phyloP scores from a whole-genome alignment of 352 stramenopile genomes.

The Globisporangium perplexum region DNA sequence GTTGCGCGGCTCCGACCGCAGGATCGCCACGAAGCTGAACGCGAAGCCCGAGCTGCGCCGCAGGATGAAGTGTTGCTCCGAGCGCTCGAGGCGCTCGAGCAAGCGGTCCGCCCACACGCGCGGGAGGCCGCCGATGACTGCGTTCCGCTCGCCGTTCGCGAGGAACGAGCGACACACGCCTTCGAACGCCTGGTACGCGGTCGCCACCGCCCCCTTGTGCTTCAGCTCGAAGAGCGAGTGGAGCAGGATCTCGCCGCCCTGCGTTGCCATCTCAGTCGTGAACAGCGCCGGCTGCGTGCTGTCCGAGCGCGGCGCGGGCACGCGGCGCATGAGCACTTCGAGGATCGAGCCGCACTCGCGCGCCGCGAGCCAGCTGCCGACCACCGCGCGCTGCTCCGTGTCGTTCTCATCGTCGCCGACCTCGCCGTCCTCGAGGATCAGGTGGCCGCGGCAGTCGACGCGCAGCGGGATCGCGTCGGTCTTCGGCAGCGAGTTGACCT shows the following conservation, averaged over 20 bases:
- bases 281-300: slow-evolving; percentile 26
- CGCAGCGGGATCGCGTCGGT: slow-evolving; percentile 46
- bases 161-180: slow-evolving; percentile 80
- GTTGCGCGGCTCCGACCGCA: slow-evolving; percentile 82
- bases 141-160: slow-evolving; percentile 48
- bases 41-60: slow-evolving; percentile 85
- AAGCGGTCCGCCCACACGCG: slow-evolving; percentile 72
- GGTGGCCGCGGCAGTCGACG: slow-evolving; percentile 75
- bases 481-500: slow-evolving; percentile 54
- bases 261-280: slow-evolving; percentile 43
- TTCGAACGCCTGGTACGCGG: slow-evolving; percentile 78
- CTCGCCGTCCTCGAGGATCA: slow-evolving; percentile 52
- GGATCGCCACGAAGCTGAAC: slow-evolving; percentile 83
- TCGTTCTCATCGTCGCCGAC: slow-evolving; percentile 42
- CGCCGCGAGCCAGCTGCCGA: slow-evolving; percentile 83
- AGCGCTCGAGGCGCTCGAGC: slow-evolving; percentile 64
- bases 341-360: slow-evolving; percentile 79
- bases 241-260: slow-evolving; percentile 63
- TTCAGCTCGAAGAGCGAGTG: slow-evolving; percentile 85
- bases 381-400: slow-evolving; percentile 67
- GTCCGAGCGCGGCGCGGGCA: slow-evolving; percentile 32
- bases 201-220: slow-evolving; percentile 86
- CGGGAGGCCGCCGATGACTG: slow-evolving; percentile 44
- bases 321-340: slow-evolving; percentile 61
- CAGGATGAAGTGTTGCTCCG: slow-evolving; percentile 85